Conservation (phyloP, 345 rosid genomes). For the Brassica nigra region DNA sequence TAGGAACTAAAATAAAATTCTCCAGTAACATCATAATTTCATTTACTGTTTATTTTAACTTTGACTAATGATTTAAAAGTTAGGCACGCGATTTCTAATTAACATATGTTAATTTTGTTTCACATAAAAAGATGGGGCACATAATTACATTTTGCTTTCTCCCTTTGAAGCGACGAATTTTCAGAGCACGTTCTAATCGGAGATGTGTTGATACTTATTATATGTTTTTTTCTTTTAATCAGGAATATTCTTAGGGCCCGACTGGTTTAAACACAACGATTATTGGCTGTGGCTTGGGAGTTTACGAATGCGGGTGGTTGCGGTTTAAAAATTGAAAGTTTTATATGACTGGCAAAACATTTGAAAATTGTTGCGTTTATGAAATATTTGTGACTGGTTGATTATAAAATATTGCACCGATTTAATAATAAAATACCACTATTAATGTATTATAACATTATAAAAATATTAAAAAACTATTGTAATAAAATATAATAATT, state of each 20-base stretch:
- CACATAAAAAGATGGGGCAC: neutral
- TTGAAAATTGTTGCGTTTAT: too few relatives aligned
- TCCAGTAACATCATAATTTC: neutral
- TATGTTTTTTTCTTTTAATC: neutral
- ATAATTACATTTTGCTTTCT: neutral
- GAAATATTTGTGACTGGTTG: too few relatives aligned
- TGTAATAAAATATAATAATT: too few relatives aligned
- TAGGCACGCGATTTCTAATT: neutral
- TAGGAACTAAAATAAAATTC: neutral
- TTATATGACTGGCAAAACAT: too few relatives aligned
- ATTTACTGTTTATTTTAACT: neutral
- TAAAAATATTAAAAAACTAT: too few relatives aligned
- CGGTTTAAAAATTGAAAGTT: too few relatives aligned
- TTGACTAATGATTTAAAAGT: neutral
- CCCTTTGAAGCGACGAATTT: neutral
- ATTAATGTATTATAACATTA: too few relatives aligned
- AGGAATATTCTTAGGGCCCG: neutral
- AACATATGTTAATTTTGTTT: neutral
- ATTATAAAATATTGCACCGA: too few relatives aligned
- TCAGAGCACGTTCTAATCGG: neutral
- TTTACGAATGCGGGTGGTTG: too few relatives aligned
- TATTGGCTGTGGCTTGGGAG: too few relatives aligned
- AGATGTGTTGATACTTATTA: neutral
- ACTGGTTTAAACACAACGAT: too few relatives aligned
- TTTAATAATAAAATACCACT: too few relatives aligned